Base-by-base conservation (phyloP, 2,329 filamentous ascomycete species). In the Alternaria infectoria region DNA sequence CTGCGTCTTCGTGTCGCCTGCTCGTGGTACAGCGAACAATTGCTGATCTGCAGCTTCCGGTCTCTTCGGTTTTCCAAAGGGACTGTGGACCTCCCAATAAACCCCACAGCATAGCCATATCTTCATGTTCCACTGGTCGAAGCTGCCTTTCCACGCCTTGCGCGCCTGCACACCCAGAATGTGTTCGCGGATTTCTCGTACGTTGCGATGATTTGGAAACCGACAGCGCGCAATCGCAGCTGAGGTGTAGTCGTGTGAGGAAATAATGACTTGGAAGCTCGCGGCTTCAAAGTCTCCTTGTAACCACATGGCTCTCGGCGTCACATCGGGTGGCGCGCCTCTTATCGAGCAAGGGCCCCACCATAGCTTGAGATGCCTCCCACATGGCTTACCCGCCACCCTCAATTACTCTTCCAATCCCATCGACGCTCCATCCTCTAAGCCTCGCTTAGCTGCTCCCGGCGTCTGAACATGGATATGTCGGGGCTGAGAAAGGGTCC, bases 311-410 rank as follows among this genome's bases (percentile, higher is more conserved):
- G 25, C 44, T 23, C 44, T 32, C 36, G 26, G 44, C 44, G 32
- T 21, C 28, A 56, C 26, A 56, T 26, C 54, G 59, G 49, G 51
- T 59, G 40, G 52, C 51, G 51, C 59, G 40, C 51, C 44, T 59
- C 62, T 59, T 54, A 61, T 60, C 46, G n/a, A 56, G 55, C 32
- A 50, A 56, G 59, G 67, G 70, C 71, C 71, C 71, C 70, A 72
- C 70, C 69, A 69, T 68, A 69, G 69, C 62, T 70, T 28, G 57
- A 63, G 52, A 52, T 64, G 57, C 62, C 61, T 70, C 71, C 71
- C 71, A 72, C 69, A 67, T 69, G 44, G 61, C 65, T 46, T 54
- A 44, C 49, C 54, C 59, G 69, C 65, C 67, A 59, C 61, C 50
- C 43, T 45, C 21, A 36, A 8, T 46, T 12, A 43, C 61, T 28